Conservation (phyloP, 2,329 filamentous ascomycete genomes). For the Aspergillus sp. region DNA sequence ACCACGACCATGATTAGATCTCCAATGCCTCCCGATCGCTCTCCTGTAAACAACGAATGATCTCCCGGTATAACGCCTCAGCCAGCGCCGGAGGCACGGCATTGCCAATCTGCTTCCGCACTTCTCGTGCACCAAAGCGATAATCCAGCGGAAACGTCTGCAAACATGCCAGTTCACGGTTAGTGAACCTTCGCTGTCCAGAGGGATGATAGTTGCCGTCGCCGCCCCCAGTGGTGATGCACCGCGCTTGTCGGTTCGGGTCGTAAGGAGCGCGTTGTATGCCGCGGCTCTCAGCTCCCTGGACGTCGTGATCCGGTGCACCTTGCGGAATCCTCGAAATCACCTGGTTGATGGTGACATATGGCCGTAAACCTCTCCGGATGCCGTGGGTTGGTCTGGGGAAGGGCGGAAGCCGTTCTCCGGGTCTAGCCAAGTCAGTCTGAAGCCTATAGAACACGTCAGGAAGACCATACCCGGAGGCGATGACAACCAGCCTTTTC, state of each 20-base stretch:
- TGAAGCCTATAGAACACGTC: not conserved
- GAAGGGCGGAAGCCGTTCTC: constrained; percentile 67
- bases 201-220: constrained; percentile 64
- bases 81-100: constrained; percentile 65
- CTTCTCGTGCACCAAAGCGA: constrained; percentile 49
- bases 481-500: constrained; percentile 52
- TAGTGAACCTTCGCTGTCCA: constrained; percentile 62
- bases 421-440: constrained; percentile 55
- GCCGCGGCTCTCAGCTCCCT: constrained; percentile 17
- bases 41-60: constrained; percentile 35
- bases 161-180: constrained; percentile 66
- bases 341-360: constrained; percentile 42
- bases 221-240: constrained; percentile 63
- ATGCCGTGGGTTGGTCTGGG: constrained; percentile 60
- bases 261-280: constrained; percentile 43
- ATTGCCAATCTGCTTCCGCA: constrained; percentile 70
- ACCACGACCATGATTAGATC: not conserved
- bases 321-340: constrained; percentile 41
- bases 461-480: constrained; percentile 47
- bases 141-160: constrained; percentile 68
- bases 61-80: constrained; percentile 37
- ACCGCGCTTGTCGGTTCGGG: constrained; percentile 51
- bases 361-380: constrained; percentile 29
- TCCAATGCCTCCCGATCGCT: constrained; percentile 29
- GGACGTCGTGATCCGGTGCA: constrained; percentile 45